These are phyloP conservation scores for Neurospora sp. DNA, from an alignment of 495 filamentous ascomycete species.

Conservation along the genomic window DNA sequence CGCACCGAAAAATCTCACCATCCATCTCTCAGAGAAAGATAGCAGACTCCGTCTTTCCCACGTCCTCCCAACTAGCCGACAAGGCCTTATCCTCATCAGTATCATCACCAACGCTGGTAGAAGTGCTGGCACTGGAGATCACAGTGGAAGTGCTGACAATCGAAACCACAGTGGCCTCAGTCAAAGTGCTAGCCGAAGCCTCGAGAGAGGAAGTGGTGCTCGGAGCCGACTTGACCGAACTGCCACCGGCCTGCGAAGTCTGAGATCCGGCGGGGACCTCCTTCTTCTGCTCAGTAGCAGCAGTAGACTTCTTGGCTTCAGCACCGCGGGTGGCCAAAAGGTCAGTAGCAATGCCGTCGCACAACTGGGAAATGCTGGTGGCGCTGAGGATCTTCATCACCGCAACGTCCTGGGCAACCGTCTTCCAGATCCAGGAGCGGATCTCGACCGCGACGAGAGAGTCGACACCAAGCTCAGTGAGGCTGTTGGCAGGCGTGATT, in stretches of 20 bases:
- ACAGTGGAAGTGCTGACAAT: background rate
- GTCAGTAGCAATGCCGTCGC: conserved; percentile 5
- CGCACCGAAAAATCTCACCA: background rate
- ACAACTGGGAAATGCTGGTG: conserved; percentile 24
- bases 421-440: conserved; percentile 35
- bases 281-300: background rate
- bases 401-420: conserved; percentile 33
- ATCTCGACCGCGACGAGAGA: conserved; percentile 41
- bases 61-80: background rate
- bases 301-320: background rate
- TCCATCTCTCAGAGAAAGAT: background rate
- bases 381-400: conserved; percentile 43
- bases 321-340: background rate
- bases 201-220: background rate
- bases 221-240: background rate
- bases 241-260: background rate
- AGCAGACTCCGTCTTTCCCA: background rate
- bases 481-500: conserved; percentile 15
- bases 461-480: conserved; percentile 34
- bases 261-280: background rate
- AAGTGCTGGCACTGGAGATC: background rate
- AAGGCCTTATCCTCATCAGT: background rate
- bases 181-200: background rate
- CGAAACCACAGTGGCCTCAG: background rate
- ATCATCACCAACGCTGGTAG: background rate